These are phyloP conservation scores for Mycena alexandri DNA, from an alignment of 768 basidiomycete species.

Conservation along the genomic window DNA sequence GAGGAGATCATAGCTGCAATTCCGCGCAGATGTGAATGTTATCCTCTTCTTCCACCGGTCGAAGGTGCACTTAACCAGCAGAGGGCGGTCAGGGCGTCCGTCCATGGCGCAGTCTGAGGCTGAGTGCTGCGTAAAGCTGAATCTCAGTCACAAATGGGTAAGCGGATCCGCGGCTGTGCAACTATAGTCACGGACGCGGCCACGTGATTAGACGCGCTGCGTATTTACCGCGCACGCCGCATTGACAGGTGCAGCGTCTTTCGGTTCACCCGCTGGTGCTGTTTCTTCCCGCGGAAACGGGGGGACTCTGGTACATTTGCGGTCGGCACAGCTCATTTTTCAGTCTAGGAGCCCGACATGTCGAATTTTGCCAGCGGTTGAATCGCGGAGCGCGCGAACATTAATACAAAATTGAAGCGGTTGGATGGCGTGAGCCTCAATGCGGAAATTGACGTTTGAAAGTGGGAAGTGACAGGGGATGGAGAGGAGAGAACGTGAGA, in stretches of 20 bases:
- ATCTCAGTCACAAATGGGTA: neutral
- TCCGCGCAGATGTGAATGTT: slow-evolving; percentile 81
- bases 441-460: slow-evolving; percentile 4
- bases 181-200: neutral
- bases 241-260: too few relatives aligned
- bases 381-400: slow-evolving; percentile 26
- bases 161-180: slow-evolving; percentile 8
- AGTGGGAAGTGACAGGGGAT: slow-evolving; percentile 18
- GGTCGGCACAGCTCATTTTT: too few relatives aligned
- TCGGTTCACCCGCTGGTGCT: too few relatives aligned
- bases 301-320: too few relatives aligned
- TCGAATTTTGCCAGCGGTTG: slow-evolving; percentile 25
- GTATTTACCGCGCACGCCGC: neutral
- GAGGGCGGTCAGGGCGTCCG: slow-evolving; percentile 69
- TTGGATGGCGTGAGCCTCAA: slow-evolving; percentile 34
- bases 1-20: slow-evolving; percentile 82
- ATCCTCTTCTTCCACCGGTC: slow-evolving; percentile 82
- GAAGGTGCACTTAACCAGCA: slow-evolving; percentile 88
- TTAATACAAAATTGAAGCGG: slow-evolving; percentile 15
- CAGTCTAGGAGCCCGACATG: slow-evolving; percentile 32
- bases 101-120: slow-evolving; percentile 37
- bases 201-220: neutral
- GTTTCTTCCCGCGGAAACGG: too few relatives aligned
- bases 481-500: slow-evolving; percentile 33
- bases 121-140: slow-evolving; percentile 3